Conservation (phyloP, 306 rosid genomes). For the Albizia julibrissin region DNA sequence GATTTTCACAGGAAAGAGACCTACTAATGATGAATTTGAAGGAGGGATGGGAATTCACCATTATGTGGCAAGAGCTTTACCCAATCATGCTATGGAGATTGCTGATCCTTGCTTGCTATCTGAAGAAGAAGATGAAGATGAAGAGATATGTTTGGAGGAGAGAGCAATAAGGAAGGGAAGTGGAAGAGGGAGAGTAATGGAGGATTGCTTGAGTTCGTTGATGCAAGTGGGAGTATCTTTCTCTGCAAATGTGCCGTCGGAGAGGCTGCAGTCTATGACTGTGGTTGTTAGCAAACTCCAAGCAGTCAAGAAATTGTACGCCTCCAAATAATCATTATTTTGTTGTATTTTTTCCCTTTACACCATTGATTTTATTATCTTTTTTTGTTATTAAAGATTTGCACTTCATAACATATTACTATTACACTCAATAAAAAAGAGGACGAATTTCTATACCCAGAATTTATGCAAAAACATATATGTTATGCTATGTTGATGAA, state of each 20-base stretch:
- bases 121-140: conserved; percentile 26
- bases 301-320: conserved; percentile 27
- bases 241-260: conserved; percentile 38
- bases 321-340: neutral
- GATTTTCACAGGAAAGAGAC: conserved; percentile 46
- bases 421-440: no score
- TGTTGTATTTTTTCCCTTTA: no score
- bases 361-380: no score
- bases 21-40: conserved; percentile 45
- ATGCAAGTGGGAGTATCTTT: conserved; percentile 52
- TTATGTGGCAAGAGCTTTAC: conserved; percentile 29
- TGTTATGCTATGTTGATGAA: no score
- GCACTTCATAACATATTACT: no score
- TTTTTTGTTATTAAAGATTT: no score
- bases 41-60: conserved; percentile 32
- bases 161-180: accelerated
- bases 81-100: conserved; percentile 42
- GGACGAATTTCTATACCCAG: no score
- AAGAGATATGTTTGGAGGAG: neutral
- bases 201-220: conserved; percentile 42
- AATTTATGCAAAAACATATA: no score
- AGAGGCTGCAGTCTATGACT: conserved; percentile 29
- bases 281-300: conserved; percentile 41
- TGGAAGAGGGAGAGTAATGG: conserved; percentile 15
- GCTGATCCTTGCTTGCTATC: conserved; percentile 41